A percentile compares a stretch with the other conserved stretches of the same genome.
Conservation (phyloP, 179 eudicot genomes). For the Silene noctiflora region DNA sequence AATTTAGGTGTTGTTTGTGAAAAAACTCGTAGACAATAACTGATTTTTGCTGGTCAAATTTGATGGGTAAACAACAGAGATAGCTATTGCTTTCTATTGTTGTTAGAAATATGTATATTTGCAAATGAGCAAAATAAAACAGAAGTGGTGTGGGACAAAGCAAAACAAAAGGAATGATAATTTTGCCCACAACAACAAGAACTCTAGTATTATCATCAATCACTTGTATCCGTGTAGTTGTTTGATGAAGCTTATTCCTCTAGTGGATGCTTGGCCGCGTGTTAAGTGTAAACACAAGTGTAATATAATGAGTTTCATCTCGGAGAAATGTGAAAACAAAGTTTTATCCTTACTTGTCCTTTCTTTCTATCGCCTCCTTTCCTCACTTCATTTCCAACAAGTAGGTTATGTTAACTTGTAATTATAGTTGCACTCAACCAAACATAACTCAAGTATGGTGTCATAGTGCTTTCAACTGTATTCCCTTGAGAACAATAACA, state of each 20-base stretch:
- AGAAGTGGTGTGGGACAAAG: too few relatives aligned
- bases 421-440: neutral
- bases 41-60: too few relatives aligned
- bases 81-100: too few relatives aligned
- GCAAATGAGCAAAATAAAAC: too few relatives aligned
- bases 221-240: neutral
- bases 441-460: neutral
- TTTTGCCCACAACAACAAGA: too few relatives aligned
- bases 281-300: neutral
- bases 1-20: too few relatives aligned
- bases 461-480: neutral
- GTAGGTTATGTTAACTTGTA: neutral
- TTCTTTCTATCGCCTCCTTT: neutral
- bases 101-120: too few relatives aligned
- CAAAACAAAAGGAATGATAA: too few relatives aligned
- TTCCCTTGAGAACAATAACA: neutral
- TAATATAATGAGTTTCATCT: neutral
- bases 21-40: too few relatives aligned
- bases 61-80: too few relatives aligned
- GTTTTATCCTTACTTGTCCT: too few relatives aligned
- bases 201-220: too few relatives aligned
- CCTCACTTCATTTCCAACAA: neutral
- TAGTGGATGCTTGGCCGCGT: neutral
- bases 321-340: neutral
- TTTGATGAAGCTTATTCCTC: neutral